Evolutionary conservation across 176 grass and related monocot species (phyloP).

Genomic region (Saccharum officinarum): DNA sequence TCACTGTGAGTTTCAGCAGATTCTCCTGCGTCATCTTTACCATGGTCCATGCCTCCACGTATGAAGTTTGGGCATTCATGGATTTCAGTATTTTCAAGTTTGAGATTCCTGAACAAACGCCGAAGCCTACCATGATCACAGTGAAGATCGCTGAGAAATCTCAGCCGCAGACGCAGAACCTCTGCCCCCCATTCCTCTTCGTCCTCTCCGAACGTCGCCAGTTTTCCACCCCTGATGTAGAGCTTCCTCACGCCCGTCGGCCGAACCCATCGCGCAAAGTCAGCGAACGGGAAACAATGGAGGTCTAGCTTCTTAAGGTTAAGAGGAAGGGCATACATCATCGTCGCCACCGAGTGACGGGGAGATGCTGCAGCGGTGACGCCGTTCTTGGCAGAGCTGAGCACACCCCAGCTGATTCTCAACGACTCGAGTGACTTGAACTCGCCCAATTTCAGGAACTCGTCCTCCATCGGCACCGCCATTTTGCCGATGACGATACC

Average conservation of each 20-base stretch:
- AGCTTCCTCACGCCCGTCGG: conserved; percentile 39
- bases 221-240: conserved; percentile 60
- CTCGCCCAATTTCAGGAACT: conserved; percentile 24
- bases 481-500: conserved; percentile 41
- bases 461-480: neutral
- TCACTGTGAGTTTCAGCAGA: neutral
- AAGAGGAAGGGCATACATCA: neutral
- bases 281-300: conserved; percentile 30
- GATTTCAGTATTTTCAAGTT: neutral
- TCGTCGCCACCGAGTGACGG: neutral
- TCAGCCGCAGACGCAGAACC: conserved; percentile 48
- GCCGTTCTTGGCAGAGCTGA: neutral
- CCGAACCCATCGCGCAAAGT: conserved; percentile 21
- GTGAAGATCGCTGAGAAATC: conserved; percentile 36
- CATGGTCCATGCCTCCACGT: neutral
- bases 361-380: neutral
- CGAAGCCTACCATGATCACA: neutral
- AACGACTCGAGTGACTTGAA: conserved; percentile 26
- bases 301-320: conserved; percentile 54
- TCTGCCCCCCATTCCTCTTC: conserved; percentile 28
- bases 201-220: neutral
- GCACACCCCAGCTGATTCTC: conserved; percentile 46
- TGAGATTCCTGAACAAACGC: neutral
- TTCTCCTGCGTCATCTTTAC: neutral
- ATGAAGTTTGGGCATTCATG: conserved; percentile 16